A percentile compares a stretch with the other conserved stretches of the same genome.
Evolutionary conservation across 2,329 filamentous ascomycete genomes (phyloP).

Genomic region (Phialemoniopsis sp.): DNA sequence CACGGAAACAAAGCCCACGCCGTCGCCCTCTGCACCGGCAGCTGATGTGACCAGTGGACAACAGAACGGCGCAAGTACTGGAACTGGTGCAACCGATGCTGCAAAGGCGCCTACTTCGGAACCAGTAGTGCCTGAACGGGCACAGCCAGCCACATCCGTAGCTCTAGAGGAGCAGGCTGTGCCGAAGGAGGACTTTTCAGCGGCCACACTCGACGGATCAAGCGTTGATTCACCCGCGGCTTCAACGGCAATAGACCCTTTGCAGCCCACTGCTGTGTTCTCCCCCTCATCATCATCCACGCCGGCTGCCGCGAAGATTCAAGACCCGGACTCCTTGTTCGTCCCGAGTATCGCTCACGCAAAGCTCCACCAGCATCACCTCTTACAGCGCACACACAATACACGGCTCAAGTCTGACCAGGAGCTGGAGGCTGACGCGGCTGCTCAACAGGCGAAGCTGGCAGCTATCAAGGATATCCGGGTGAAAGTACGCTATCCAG

Average conservation of each 20-base stretch:
- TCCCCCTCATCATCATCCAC: slow-evolving; percentile 70
- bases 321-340: slow-evolving; percentile 71
- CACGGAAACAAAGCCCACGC: slow-evolving; percentile 17
- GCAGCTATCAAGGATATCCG: slow-evolving; percentile 64
- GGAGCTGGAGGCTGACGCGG: slow-evolving; percentile 69
- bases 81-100: background rate
- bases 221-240: background rate
- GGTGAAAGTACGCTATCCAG: slow-evolving; percentile 82
- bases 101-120: slow-evolving; percentile 3
- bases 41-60: background rate
- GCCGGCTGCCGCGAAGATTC: slow-evolving; percentile 67
- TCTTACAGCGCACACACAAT: slow-evolving; percentile 62
- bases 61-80: background rate
- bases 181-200: too few relatives aligned
- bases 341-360: slow-evolving; percentile 72
- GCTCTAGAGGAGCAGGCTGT: too few relatives aligned
- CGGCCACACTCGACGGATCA: too few relatives aligned
- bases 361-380: slow-evolving; percentile 66
- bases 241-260: slow-evolving; percentile 20
- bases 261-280: slow-evolving; percentile 65
- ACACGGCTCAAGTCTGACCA: slow-evolving; percentile 76
- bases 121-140: slow-evolving; percentile 9
- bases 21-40: slow-evolving; percentile 5
- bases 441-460: slow-evolving; percentile 61
- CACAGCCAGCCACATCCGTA: background rate